phyloP scores from a whole-genome alignment of 257 asterid species.

The Fraxinus quadrangulata region DNA sequence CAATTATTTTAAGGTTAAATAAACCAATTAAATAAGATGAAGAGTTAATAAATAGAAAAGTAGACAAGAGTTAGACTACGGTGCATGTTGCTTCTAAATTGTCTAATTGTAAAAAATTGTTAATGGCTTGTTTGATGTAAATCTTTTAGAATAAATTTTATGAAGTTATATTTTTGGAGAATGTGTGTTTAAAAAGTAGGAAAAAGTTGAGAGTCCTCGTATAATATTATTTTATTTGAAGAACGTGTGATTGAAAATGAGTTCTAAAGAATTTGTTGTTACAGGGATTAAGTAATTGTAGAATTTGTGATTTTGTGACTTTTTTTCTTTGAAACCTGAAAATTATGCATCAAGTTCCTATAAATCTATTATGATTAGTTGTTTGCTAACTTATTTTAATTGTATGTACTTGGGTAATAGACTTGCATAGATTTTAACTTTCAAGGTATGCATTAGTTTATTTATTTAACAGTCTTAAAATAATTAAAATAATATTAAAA shows the following conservation, averaged over 20 bases:
- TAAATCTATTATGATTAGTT: neutral
- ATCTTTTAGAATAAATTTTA: too few relatives aligned
- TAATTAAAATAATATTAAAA: too few relatives aligned
- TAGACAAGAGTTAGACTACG: neutral
- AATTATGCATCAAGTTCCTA: neutral
- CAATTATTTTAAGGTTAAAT: neutral
- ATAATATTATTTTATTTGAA: too few relatives aligned
- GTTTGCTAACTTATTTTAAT: neutral
- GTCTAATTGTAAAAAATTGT: neutral
- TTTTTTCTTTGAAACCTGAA: neutral
- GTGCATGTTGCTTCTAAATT: neutral
- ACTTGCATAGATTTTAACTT: neutral
- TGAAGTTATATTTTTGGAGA: too few relatives aligned
- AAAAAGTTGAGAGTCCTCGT: too few relatives aligned
- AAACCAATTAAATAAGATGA: neutral
- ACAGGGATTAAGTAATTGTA: too few relatives aligned
- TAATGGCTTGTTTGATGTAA: too few relatives aligned
- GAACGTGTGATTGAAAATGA: too few relatives aligned
- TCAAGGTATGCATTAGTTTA: neutral
- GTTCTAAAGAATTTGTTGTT: too few relatives aligned
- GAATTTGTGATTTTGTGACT: too few relatives aligned
- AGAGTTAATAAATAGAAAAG: neutral
- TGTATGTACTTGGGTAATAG: neutral
- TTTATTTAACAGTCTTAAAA: neutral
- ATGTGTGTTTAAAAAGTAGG: too few relatives aligned